Base-by-base conservation (phyloP, 2,329 filamentous ascomycete genomes). In the Calonectria montana region DNA sequence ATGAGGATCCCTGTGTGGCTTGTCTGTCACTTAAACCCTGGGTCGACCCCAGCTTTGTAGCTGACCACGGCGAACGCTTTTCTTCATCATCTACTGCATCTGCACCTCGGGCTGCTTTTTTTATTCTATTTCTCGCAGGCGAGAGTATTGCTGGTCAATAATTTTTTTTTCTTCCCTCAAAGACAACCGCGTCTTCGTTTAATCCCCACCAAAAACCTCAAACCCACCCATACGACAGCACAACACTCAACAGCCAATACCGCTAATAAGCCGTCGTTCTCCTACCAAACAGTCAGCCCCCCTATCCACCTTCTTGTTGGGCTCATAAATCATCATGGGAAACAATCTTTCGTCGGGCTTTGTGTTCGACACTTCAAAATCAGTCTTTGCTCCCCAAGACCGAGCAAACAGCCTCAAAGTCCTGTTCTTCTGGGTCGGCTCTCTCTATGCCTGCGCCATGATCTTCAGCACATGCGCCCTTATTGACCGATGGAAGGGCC, bases 391-490 rank as follows among this genome's bases (percentile, higher is more conserved):
- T 48, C 77, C 79, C 2, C 12, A 75, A 21, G 85, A 86, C 65
- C 69, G 72, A 39, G 35, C 55, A 41, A 73, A 80, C 45, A 78
- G 79, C 74, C 80, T 84, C 64, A 73, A 82, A 37, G 71, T 85
- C 70, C 81, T 74, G 61, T 64, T 82, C 59, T 75, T 82, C 72
- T 86, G 84, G 84, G 78, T 68, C 8, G 64, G 76, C 29, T 78
- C 80, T 5, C 70, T 84, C 43, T 85, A 86, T 77, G 79, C 66
- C 63, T 81, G 82, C 71, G 83, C 81, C 78, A 84, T 85, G 80
- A 83, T 86, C 76, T 85, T 82, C 75, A 84, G 81, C 71, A 84
- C 84, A 35, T 82, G 84, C 77, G 78, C 78, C n/a, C 81, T 86
- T 67, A 74, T 86, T 73, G 82, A 84, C 73, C 83, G 85, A n/a